A percentile compares a stretch with the other conserved stretches of the same genome.
These are phyloP conservation scores for Leccinum pachyderme DNA, from an alignment of 1,284 basidiomycete species.

Conservation along the genomic window DNA sequence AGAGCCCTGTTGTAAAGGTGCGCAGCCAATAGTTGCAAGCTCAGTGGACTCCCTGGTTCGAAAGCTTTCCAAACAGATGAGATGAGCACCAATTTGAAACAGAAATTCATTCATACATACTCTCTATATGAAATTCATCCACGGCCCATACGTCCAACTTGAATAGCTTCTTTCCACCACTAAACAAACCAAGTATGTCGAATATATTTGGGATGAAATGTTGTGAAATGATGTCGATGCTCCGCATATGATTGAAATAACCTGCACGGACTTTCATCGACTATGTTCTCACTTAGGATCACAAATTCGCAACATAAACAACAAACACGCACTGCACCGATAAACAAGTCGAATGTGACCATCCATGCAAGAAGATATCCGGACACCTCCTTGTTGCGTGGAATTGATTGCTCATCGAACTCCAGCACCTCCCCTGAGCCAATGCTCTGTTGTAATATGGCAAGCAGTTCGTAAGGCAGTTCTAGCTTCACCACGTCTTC, in stretches of 20 bases:
- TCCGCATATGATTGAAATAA: conserved; percentile 86
- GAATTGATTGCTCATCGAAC: conserved; percentile 28
- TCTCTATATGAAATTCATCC: conserved; percentile 81
- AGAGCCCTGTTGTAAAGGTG: conserved; percentile 89
- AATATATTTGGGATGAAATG: conserved; percentile 79
- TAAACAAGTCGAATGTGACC: conserved; percentile 84
- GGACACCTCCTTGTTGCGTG: conserved; percentile 39
- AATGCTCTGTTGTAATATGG: conserved; percentile 54
- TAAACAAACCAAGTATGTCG: conserved; percentile 62
- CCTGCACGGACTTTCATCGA: conserved; percentile 78
- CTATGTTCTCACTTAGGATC: conserved; percentile 37
- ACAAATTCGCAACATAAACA: neutral
- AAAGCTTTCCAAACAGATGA: conserved; percentile 46
- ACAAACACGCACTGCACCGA: conserved; percentile 65
- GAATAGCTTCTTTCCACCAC: conserved; percentile 58
- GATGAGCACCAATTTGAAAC: neutral
- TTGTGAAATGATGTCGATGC: conserved; percentile 59
- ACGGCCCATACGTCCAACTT: conserved; percentile 83
- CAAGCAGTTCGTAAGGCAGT: conserved; percentile 67
- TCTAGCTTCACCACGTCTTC: conserved; percentile 49
- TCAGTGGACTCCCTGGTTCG: conserved; percentile 53
- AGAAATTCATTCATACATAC: conserved; percentile 45
- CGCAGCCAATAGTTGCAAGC: conserved; percentile 74
- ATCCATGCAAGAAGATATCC: conserved; percentile 88
- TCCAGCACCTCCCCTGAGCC: conserved; percentile 40